Evolutionary conservation across 2,329 filamentous ascomycete genomes (phyloP), one percentile per base, ranked within the genome.

Genomic region (Pseudocercospora macadamiae): DNA sequence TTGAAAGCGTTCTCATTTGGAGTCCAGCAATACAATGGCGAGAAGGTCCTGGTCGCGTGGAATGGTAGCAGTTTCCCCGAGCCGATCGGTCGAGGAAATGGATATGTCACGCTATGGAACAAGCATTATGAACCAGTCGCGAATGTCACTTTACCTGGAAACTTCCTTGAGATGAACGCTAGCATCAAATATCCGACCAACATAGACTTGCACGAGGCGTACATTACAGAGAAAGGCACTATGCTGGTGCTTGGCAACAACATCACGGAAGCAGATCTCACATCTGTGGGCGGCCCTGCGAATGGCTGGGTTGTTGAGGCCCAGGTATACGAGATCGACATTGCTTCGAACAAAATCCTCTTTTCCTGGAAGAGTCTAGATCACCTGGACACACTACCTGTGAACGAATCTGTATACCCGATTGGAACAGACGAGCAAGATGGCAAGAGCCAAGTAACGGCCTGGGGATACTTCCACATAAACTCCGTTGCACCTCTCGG

Each of bases 331-430:
- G 64, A 66, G 51, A 70, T 76, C 23, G 69, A 76, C n/a, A 70
- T 76, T 28, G 68, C 58, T 23, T 74, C 73, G 1, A 71, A 72
- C 10, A 61, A 71, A 10, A 54, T 75, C 3, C 47, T 75, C 0
- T 76, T 76, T 36, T 63, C 71, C 21, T 76, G 74, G 74, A 72
- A 71, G 10, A 68, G 69, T 49, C 71, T 74, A 0, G 68, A 75
- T 8, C 72, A 76, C 48, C 71, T 74, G 0, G 68, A 75, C 3
- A 67, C 74, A 21, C 32, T 66, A 9, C 64, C 64, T 5, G 32
- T 66, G 28, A 59, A 5, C n/a, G 62, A 57, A 76, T 63, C 79
- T 1, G 73, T 77, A 3, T 64, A 63, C 18, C 60, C 64, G 12
- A 42, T 64, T 1, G 64, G 64, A 21, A 61, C 57, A 34, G 63